Base-by-base conservation (phyloP, 345 rosid species). In the thale cress (Arabidopsis thaliana) region DNA sequence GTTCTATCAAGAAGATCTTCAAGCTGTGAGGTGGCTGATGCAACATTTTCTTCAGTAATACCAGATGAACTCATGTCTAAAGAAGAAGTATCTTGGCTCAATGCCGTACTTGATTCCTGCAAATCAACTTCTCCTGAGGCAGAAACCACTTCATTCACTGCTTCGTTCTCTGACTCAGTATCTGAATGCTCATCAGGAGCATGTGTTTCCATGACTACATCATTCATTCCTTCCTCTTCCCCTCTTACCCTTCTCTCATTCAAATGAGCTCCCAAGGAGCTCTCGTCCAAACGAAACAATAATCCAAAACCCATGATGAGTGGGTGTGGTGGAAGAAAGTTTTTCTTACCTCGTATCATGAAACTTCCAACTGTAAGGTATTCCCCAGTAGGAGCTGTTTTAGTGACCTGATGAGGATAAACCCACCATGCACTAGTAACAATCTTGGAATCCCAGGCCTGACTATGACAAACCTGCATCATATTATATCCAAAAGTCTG, bases 361-460 rank as follows among this genome's bases (percentile, higher is more conserved):
- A 92, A 95, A 87, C 99, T 95, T 52, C 98, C 98, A 56, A 83
- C 94, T 0, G 98, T 95, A 41, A 95, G 99, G 80, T 95, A 95
- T 82, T 95, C 99, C 66, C 99, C 99, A 6, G 99, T 95, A 40
- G 99, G 99, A 75, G 99, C 99, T 76, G 97, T 92, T 90, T 95
- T 95, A 83, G 88, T 95, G 76, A 95, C 99, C 79, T 95, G 99
- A 81, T 86, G 89, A 79, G 97, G 98, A 81, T 90, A 86, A 55
- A 95, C 99, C 99, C 99, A 95, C 98, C 99, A 95, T 72, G 98
- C 99, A 65, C 99, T 92, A 60, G 99, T 92, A 62, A 95, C 91
- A 75, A 95, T 92, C 86, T 95, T 95, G 25, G 98, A 95, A 82
- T 95, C 93, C 99, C 99, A 95, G 67, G 98, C 99, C 75, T 90